These are phyloP conservation scores for Pseudodiploospora longispora DNA, from an alignment of 2,329 filamentous ascomycete species.

Conservation along the genomic window DNA sequence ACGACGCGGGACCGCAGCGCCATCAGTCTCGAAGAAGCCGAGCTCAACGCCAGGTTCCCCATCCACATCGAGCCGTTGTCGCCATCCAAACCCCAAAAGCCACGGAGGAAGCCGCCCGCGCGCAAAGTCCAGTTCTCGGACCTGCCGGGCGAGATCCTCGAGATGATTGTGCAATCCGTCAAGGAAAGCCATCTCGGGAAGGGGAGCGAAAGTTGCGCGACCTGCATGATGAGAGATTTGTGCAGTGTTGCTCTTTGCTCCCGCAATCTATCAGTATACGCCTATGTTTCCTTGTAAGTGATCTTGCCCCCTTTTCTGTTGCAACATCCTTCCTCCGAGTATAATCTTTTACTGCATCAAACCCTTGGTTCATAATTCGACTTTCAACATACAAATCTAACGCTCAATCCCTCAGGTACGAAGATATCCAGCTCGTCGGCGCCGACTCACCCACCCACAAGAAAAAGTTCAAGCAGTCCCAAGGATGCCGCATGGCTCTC, in stretches of 20 bases:
- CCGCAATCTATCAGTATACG: constrained; percentile 44
- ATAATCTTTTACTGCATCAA: too few relatives aligned
- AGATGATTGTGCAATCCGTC: constrained; percentile 46
- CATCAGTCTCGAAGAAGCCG: too few relatives aligned
- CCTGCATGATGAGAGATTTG: constrained; percentile 57
- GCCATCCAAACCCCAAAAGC: too few relatives aligned
- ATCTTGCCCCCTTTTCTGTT: too few relatives aligned
- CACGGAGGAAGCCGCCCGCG: too few relatives aligned
- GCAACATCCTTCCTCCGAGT: too few relatives aligned
- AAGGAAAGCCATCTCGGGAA: constrained; percentile 41
- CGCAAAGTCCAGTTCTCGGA: too few relatives aligned
- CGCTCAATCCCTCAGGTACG: constrained; percentile 33
- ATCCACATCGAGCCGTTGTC: too few relatives aligned
- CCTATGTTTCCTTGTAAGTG: constrained; percentile 42
- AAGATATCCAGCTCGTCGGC: constrained; percentile 51
- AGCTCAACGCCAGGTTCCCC: too few relatives aligned
- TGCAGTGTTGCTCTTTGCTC: constrained; percentile 42
- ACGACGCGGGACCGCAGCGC: too few relatives aligned
- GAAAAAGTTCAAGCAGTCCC: constrained; percentile 48
- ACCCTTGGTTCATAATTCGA: too few relatives aligned
- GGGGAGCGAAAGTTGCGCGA: constrained; percentile 47
- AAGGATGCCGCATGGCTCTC: constrained; percentile 46
- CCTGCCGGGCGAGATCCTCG: constrained; percentile 51
- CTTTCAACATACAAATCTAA: background rate
- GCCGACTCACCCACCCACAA: constrained; percentile 46